These are phyloP conservation scores for Xerocomellus intermedius DNA, from an alignment of 768 basidiomycete species.

Conservation along the genomic window DNA sequence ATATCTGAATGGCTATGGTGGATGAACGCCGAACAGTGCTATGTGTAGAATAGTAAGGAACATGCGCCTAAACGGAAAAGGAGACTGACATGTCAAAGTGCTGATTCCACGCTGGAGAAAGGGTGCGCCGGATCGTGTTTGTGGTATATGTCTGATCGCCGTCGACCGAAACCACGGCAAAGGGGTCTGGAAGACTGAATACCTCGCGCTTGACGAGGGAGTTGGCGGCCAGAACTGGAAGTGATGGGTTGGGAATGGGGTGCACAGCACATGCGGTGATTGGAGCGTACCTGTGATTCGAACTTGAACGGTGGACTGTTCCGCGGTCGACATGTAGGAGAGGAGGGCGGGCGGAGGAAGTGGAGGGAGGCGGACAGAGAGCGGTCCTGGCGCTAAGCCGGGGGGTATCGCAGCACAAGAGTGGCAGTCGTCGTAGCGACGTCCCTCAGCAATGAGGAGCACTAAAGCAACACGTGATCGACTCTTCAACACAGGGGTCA, in stretches of 20 bases:
- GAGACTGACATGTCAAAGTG: slow-evolving; percentile 76
- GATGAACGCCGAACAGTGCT: slow-evolving; percentile 75
- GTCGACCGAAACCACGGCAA: slow-evolving; percentile 85
- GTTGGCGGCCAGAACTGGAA: slow-evolving; percentile 73
- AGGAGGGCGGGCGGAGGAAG: background rate
- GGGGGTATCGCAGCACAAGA: background rate
- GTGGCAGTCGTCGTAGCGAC: slow-evolving; percentile 5
- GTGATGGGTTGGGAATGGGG: background rate
- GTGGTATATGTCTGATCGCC: slow-evolving; percentile 82
- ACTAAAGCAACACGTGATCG: background rate
- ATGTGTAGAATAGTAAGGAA: slow-evolving; percentile 3
- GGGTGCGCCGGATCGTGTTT: slow-evolving; percentile 61
- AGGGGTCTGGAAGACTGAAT: slow-evolving; percentile 82
- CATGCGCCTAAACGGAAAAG: slow-evolving; percentile 3
- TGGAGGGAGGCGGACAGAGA: background rate
- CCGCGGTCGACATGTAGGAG: slow-evolving; percentile 22
- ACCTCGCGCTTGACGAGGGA: slow-evolving; percentile 75
- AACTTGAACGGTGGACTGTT: slow-evolving; percentile 8
- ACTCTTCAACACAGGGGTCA: background rate
- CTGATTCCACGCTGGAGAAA: slow-evolving; percentile 82
- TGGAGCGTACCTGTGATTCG: slow-evolving; percentile 24
- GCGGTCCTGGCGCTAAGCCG: background rate
- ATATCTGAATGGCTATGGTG: slow-evolving; percentile 79
- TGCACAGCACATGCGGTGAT: background rate
- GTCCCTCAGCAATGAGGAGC: too few species aligned